Conservation (phyloP, 2,329 filamentous ascomycete species). For the Ophiosphaerella korrae region DNA sequence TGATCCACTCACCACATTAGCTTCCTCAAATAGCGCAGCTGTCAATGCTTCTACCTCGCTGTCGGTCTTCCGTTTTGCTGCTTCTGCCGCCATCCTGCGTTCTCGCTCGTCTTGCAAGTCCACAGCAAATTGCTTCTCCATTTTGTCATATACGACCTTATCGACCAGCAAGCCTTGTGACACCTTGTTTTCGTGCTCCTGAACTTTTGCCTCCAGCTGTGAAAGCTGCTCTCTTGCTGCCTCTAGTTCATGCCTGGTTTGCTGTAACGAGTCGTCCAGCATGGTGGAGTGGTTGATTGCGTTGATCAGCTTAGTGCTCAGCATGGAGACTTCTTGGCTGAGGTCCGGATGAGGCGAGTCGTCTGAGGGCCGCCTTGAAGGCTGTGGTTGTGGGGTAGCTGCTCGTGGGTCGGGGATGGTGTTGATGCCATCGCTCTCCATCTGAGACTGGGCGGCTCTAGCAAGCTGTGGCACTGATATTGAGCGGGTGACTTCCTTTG, state of each 20-base stretch:
- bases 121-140: conserved; percentile 47
- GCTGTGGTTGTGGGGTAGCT: conserved; percentile 43
- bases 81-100: conserved; percentile 51
- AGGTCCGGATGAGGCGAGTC: conserved; percentile 65
- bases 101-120: conserved; percentile 52
- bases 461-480: conserved; percentile 45
- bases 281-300: conserved; percentile 96
- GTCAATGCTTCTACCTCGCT: conserved; percentile 90
- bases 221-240: conserved; percentile 69
- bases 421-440: conserved; percentile 65
- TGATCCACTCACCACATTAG: conserved; percentile 70
- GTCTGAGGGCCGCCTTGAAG: conserved; percentile 50
- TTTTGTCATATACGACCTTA: conserved; percentile 71
- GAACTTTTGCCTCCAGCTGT: conserved; percentile 70
- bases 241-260: conserved; percentile 82
- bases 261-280: conserved; percentile 85
- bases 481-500: conserved; percentile 46
- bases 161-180: conserved; percentile 76
- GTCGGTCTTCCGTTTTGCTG: conserved; percentile 86
- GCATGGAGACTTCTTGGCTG: conserved; percentile 78
- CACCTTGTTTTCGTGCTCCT: conserved; percentile 72
- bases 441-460: conserved; percentile 40
- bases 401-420: conserved; percentile 65
- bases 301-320: conserved; percentile 95
- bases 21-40: conserved; percentile 93